phyloP scores from a whole-genome alignment of 169 alveolate genomes.

The Toxoplasma gondii region DNA sequence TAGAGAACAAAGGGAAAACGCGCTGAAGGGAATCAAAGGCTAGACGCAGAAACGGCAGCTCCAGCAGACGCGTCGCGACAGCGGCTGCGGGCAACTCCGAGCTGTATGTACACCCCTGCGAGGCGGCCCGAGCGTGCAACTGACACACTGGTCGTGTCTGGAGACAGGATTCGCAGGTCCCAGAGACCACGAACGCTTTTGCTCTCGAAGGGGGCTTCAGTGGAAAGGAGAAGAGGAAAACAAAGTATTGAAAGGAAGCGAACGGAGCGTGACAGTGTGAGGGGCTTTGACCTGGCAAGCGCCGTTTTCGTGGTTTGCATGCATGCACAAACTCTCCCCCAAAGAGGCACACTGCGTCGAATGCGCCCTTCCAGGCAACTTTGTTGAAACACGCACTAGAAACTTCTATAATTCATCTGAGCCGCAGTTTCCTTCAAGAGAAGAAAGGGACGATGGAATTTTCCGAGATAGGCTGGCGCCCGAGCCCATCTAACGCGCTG shows the following conservation, averaged over 20 bases:
- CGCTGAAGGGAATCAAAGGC: background rate
- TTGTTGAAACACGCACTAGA: too few relatives aligned
- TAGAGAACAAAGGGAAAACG: background rate
- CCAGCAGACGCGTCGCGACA: background rate
- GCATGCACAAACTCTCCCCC: background rate
- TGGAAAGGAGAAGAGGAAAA: background rate
- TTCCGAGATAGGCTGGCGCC: too few relatives aligned
- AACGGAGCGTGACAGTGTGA: background rate
- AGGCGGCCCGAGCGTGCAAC: background rate
- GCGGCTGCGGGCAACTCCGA: background rate
- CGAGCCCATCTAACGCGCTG: too few relatives aligned
- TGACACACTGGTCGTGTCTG: background rate
- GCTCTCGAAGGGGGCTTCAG: background rate
- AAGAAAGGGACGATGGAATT: too few relatives aligned
- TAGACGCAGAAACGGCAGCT: background rate
- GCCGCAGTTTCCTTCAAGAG: too few relatives aligned
- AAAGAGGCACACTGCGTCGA: too few relatives aligned
- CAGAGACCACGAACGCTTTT: background rate
- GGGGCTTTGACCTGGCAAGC: background rate
- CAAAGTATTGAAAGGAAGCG: background rate
- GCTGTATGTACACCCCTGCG: background rate
- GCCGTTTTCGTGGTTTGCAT: background rate
- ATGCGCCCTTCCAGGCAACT: too few relatives aligned
- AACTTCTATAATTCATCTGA: too few relatives aligned
- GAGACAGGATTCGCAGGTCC: background rate